Evolutionary conservation across 177 flowering plant species (phyloP).

Genomic region (Vitis hybrid): DNA sequence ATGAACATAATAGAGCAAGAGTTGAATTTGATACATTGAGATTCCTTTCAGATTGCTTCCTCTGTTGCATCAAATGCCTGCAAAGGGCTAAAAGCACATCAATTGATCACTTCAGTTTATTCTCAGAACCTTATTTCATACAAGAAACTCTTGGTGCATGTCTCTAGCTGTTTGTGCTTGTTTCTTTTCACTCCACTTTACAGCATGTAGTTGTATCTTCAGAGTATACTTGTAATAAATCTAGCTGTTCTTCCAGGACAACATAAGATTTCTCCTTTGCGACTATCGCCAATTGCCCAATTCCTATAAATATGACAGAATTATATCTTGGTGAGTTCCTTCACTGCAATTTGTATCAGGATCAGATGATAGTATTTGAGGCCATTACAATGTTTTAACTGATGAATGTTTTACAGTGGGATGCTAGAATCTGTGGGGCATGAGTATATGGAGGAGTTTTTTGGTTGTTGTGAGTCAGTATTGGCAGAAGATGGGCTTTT

Average conservation of each 20-base stretch:
- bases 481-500: constrained; percentile 78
- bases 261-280: constrained; percentile 60
- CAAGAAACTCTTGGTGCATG: too few relatives aligned
- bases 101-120: too few relatives aligned
- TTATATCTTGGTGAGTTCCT: constrained; percentile 66
- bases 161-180: too few relatives aligned
- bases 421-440: constrained; percentile 88
- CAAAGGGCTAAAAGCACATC: too few relatives aligned
- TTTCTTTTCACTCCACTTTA: too few relatives aligned
- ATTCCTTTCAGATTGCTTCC: not conserved
- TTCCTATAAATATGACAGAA: constrained; percentile 60
- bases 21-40: too few relatives aligned
- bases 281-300: constrained; percentile 74
- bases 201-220: too few relatives aligned
- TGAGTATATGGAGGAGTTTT: constrained; percentile 80
- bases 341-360: not conserved
- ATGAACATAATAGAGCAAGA: not conserved
- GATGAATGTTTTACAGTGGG: constrained; percentile 40
- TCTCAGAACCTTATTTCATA: too few relatives aligned
- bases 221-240: not conserved
- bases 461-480: constrained; percentile 67
- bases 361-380: not conserved
- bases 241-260: constrained; percentile 38
- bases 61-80: too few relatives aligned
- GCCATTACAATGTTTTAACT: not conserved